Evolutionary conservation across 2,329 filamentous ascomycete species (phyloP), one percentile per base, ranked within the genome.

Genomic region (Aureobasidium subglaciale): DNA sequence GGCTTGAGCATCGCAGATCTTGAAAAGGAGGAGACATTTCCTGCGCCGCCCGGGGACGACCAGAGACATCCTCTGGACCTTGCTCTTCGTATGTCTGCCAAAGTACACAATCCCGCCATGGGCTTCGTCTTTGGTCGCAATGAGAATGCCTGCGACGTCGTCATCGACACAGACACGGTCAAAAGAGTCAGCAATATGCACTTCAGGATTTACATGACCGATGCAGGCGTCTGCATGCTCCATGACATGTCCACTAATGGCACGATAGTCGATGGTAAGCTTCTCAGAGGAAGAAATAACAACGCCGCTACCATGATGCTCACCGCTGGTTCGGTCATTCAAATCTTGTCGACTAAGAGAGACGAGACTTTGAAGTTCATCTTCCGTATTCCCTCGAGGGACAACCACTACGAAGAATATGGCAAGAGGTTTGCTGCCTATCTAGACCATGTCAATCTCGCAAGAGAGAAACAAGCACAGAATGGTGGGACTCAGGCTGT

Each of bases 201-300:
- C 68, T 99, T 97, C 68, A 86, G 90, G 53, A 95, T 99, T 59
- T 96, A 87, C 66, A 78, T 96, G 63, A 99, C 95, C 64, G 77
- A 84, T n/a, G 83, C 88, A 60, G 89, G 87, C 25, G 85, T 88
- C 56, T 79, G 96, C 61, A 96, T 99, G 90, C 75, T 97, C 11
- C 86, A 96, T 69, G 93, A 99, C 67, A 81, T 85, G 67, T 97
- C 93, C 0, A 96, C 90, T n/a, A 99, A 97, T 65, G 93, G 93
- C 25, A 97, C 93, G 4, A 77, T 89, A 58, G 89, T 97, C 56
- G 91, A 97, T 70, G 78, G 82, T 22, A 75, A 77, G 16, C 74
- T 89, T 32, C 77, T 99, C 15, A 78, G 73, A 56, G 72, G 77
- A 56, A 83, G 73, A 67, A 56, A 72, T 68, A 35, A 59, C 52